Evolutionary conservation across 371 early-diverging fungal species (phyloP).

Genomic region (Mortierella sp.): DNA sequence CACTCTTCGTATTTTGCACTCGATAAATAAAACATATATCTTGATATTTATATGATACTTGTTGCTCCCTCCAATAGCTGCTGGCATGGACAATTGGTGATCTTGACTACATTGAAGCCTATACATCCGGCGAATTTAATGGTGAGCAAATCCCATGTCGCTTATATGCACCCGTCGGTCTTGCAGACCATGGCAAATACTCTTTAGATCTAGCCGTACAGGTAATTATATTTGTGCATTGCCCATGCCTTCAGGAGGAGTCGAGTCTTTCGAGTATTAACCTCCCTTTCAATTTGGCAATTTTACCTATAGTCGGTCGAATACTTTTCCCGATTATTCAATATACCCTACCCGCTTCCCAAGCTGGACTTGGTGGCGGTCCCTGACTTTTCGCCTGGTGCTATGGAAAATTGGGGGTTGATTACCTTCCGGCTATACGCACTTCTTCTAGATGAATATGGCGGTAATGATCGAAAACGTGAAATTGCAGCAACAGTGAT

Average conservation of each 20-base stretch:
- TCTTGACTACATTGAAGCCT: constrained; percentile 87
- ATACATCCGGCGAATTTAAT: constrained; percentile 67
- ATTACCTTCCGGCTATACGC: constrained; percentile 90
- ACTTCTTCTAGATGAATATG: constrained; percentile 77
- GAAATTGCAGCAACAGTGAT: constrained; percentile 87
- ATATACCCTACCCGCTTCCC: constrained; percentile 85
- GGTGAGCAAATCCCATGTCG: constrained; percentile 76
- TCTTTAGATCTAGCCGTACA: constrained; percentile 81
- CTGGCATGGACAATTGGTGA: constrained; percentile 93
- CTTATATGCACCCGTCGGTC: constrained; percentile 83
- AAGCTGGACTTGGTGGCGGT: constrained; percentile 94
- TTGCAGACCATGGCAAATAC: constrained; percentile 80
- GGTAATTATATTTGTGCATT: constrained; percentile 20
- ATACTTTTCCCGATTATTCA: constrained; percentile 53
- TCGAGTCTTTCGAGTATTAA: too few relatives aligned
- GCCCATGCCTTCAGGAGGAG: too few relatives aligned
- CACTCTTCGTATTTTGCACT: not conserved
- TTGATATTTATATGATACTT: not conserved
- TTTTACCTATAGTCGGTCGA: constrained; percentile 49
- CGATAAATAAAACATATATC: not conserved
- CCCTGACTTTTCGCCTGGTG: constrained; percentile 90
- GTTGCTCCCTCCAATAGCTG: constrained; percentile 60
- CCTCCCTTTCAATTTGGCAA: not conserved
- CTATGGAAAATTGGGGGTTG: constrained; percentile 97
- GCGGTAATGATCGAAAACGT: constrained; percentile 66